Base-by-base conservation (phyloP, 164 flowering plant species). In the Berberis thunbergii region DNA sequence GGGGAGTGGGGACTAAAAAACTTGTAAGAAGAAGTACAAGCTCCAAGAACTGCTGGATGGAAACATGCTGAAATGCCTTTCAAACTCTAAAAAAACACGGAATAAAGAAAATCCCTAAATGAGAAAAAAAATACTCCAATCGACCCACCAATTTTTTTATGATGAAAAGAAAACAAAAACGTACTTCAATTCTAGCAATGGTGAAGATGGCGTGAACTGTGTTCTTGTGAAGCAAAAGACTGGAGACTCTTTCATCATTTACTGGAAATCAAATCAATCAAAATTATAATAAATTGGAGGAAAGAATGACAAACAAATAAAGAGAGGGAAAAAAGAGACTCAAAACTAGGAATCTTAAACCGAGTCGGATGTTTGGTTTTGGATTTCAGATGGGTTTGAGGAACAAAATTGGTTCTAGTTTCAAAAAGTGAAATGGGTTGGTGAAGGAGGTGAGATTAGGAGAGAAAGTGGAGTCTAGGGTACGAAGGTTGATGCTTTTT, bases 21-120 rank as follows among this genome's bases (percentile, higher is more conserved):
- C 95, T 86, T 78, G 87, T 94, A 91, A 88, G 82, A 84, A 88
- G 78, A 91, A 91, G 70, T 89, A 91, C 57, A 91, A 73, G 49
- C 91, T 91, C 96, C 96, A 91, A 90, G 75, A 69, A 93, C 94
- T 1, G 96, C 90, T 63, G 98, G 98, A 71, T 57, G 71, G 59
- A 90, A 88, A 45, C 98, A 95, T 8, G 95, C 95, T 78, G 90
- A 93, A 49, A 93, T 83, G 66, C 97, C 98, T 75, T 83, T 80
- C 64, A 90, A 67, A n/a, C 96, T 95, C 98, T 92, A 84, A 70
- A 74, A 26, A 69, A 2, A 26, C 26, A 26, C 26, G 26, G 26
- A 26, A 26, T 26, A 26, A 26, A 26, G 0, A 26, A 26, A 26
- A 26, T 26, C 26, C 26, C 26, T 26, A 26, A 26, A 26, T 26